Evolutionary conservation across 768 basidiomycete genomes (phyloP), one percentile per base, ranked within the genome.

Genomic region (Lactifluus rugatus): DNA sequence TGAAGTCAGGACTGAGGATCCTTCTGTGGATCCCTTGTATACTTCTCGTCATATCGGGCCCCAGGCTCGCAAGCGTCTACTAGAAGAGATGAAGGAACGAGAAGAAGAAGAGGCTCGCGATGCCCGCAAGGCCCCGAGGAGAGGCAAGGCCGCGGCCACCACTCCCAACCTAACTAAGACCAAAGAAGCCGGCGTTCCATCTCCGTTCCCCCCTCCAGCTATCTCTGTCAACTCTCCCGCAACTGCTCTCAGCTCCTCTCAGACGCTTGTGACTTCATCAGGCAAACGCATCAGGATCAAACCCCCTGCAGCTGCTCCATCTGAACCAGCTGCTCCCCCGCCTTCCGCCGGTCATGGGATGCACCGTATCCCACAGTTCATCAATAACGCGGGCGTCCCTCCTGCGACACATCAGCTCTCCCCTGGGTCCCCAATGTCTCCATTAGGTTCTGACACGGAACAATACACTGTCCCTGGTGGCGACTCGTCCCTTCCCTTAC

Each of bases 221-320:
- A 66, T 62, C 41, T 56, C 65, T 23, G 62, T 52, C 26, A 23
- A 55, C 28, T 28, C 63, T 28, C 51, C 64, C 16, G 26, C 54
- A n/a, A 52, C 62, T 3, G 23, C 59, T 2, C 64, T 64, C 19
- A 51, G 31, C 32, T 36, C 70, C 1, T 49, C 68, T 2, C 71
- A 74, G 6, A 65, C 77, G 16, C 66, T 79, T 28, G 75, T 79
- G 13, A 74, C 77, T 0, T 74, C 74, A 48, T 73, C 73, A n/a
- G 80, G 80, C 11, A 72, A 78, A 28, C 72, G 76, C 23, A 65
- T 80, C 45, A 75, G 80, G 56, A 72, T 80, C 55, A 80, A 79
- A 57, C 76, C 79, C 0, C 75, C 78, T 34, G 67, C 68, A 25
- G 70, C 70, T 16, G 67, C 68, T 42, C 54, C 66, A 10, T 46